These are phyloP conservation scores for Wallemia ichthyophaga DNA, from an alignment of 1,284 basidiomycete species.

Conservation along the genomic window DNA sequence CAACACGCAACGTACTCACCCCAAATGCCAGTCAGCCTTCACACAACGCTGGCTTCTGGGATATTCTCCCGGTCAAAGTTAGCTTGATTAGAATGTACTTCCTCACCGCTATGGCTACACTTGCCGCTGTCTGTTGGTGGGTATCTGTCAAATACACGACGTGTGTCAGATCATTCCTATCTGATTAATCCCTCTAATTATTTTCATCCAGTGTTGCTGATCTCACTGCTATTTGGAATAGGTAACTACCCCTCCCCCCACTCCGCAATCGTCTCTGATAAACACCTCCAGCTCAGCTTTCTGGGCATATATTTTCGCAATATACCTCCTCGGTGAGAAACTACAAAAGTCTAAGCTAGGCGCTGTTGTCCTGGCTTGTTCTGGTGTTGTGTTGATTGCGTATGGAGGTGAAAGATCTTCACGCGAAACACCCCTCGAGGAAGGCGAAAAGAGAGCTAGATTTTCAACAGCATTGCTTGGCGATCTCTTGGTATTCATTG, in stretches of 20 bases:
- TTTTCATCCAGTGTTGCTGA: conserved; percentile 29
- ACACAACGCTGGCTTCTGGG: conserved; percentile 2
- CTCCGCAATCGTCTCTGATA: not conserved
- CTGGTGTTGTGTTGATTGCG: not conserved
- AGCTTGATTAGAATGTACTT: conserved; percentile 21
- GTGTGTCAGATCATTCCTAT: conserved; percentile 22
- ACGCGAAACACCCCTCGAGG: not conserved
- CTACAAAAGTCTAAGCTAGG: not conserved
- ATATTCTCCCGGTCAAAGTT: conserved; percentile 20
- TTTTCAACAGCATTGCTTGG: conserved; percentile 32
- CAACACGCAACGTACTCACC: conserved; percentile 24
- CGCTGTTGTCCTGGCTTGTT: not conserved
- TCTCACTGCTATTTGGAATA: conserved; percentile 55
- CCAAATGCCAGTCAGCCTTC: conserved; percentile 8
- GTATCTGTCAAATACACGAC: conserved; percentile 32
- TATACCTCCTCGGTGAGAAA: conserved; percentile 18
- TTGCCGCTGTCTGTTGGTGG: conserved; percentile 41
- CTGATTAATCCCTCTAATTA: conserved; percentile 5
- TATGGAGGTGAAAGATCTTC: not conserved
- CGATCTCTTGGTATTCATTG: conserved; percentile 34
- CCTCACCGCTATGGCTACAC: conserved; percentile 28
- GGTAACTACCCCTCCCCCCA: conserved; percentile 9
- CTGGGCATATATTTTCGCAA: conserved; percentile 41
- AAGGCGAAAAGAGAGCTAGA: not conserved
- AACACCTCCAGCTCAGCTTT: conserved; percentile 27